Evolutionary conservation across 495 filamentous ascomycete species (phyloP).

Genomic region (Xylaria acuta): DNA sequence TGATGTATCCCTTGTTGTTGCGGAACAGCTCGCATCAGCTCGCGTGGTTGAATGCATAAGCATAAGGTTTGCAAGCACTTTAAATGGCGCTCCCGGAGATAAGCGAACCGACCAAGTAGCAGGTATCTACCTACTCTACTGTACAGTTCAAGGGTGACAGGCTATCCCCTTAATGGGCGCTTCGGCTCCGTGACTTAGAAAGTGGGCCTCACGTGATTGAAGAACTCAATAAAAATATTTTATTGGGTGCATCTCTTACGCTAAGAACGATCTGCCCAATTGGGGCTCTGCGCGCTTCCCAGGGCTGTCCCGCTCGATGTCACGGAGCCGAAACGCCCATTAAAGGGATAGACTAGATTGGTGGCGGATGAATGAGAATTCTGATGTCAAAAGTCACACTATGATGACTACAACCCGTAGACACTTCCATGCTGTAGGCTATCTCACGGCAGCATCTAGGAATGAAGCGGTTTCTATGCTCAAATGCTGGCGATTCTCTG

Average conservation of each 20-base stretch:
- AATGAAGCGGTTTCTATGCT: background rate
- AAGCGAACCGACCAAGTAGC: background rate
- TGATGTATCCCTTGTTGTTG: background rate
- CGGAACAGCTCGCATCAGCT: background rate
- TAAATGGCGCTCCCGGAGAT: constrained; percentile 24
- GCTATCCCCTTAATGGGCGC: background rate
- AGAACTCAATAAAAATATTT: too few species aligned
- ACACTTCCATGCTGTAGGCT: background rate
- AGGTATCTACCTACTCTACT: too few species aligned
- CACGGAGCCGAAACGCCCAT: too few species aligned
- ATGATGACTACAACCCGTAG: background rate
- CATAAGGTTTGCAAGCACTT: background rate
- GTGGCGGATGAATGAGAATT: background rate
- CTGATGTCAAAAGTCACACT: background rate
- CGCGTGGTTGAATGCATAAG: background rate
- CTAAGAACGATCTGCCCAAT: too few species aligned
- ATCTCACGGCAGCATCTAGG: background rate
- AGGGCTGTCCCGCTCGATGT: too few species aligned
- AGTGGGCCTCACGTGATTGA: too few species aligned
- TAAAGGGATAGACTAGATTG: background rate
- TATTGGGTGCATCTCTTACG: too few species aligned
- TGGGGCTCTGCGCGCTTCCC: too few species aligned
- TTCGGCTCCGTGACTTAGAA: too few species aligned
- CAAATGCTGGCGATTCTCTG: background rate
- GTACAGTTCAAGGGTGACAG: background rate